A percentile compares a stretch with the other conserved stretches of the same genome.
Evolutionary conservation across 192 early-diverging fungal species (phyloP).

Genomic region (Backusella psychrophila): DNA sequence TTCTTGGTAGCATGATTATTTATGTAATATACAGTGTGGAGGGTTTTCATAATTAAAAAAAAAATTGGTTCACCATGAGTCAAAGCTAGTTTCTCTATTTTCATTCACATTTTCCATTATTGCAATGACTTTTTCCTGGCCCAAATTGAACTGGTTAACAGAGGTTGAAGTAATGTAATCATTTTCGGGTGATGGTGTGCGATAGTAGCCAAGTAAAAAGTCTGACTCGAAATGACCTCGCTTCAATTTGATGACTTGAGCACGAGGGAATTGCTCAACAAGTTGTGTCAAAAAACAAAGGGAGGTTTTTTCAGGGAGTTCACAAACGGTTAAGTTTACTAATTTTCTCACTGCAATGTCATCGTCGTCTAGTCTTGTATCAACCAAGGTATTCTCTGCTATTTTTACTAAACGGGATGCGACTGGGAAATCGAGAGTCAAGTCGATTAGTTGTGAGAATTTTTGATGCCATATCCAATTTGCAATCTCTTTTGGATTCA

Average conservation of each 20-base stretch:
- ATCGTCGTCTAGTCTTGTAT: not conserved
- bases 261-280: not conserved
- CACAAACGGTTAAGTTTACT: not conserved
- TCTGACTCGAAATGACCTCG: slow-evolving; percentile 5
- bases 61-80: not conserved
- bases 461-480: not conserved
- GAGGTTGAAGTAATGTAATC: not conserved
- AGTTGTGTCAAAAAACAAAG: not conserved
- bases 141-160: not conserved
- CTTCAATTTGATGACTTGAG: not conserved
- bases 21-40: not conserved
- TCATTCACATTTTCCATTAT: slow-evolving; percentile 5
- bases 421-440: not conserved
- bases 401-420: not conserved
- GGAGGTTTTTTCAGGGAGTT: not conserved
- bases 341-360: not conserved
- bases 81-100: not conserved
- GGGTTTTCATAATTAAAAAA: not conserved
- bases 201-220: not conserved
- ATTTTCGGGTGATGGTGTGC: not conserved
- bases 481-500: not conserved
- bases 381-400: not conserved
- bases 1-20: not conserved
- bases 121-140: not conserved
- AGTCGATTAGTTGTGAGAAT: not conserved